Evolutionary conservation across 805 yeast species (phyloP).

Genomic region (Spathaspora girioi): DNA sequence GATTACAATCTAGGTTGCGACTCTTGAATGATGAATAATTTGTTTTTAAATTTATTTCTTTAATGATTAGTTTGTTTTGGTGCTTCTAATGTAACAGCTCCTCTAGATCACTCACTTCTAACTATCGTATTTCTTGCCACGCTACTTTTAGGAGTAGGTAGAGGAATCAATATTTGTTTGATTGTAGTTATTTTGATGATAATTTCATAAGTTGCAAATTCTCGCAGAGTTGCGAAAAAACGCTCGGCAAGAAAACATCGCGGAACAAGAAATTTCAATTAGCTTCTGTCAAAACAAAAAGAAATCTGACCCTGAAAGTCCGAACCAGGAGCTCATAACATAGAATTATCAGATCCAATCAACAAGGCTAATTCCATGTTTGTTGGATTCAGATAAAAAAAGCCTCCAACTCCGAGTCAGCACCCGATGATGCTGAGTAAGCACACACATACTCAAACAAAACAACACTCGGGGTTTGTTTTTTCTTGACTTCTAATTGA

Average conservation of each 20-base stretch:
- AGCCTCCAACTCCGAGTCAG: background rate
- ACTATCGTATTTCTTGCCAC: too few relatives aligned
- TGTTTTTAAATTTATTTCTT: background rate
- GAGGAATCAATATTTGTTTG: too few relatives aligned
- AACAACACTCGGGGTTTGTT: background rate
- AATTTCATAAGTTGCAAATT: background rate
- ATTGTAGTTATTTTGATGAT: too few relatives aligned
- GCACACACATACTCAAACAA: background rate
- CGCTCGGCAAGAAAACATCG: background rate
- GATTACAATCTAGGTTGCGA: slow-evolving; percentile 13
- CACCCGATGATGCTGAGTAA: background rate
- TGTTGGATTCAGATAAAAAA: too few relatives aligned
- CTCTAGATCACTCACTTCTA: too few relatives aligned
- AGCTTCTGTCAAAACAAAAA: too few relatives aligned
- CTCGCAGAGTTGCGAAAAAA: background rate
- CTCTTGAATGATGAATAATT: background rate
- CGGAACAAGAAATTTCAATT: background rate
- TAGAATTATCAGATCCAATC: too few relatives aligned
- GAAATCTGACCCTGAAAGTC: too few relatives aligned
- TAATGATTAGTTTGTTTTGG: too few relatives aligned
- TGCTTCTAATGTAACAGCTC: too few relatives aligned
- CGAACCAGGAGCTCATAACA: too few relatives aligned
- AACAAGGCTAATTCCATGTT: background rate
- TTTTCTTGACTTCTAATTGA: background rate
- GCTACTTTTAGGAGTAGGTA: too few relatives aligned